Conservation (phyloP, 176 grass and related monocot genomes). For the Urochloa ruziziensis region DNA sequence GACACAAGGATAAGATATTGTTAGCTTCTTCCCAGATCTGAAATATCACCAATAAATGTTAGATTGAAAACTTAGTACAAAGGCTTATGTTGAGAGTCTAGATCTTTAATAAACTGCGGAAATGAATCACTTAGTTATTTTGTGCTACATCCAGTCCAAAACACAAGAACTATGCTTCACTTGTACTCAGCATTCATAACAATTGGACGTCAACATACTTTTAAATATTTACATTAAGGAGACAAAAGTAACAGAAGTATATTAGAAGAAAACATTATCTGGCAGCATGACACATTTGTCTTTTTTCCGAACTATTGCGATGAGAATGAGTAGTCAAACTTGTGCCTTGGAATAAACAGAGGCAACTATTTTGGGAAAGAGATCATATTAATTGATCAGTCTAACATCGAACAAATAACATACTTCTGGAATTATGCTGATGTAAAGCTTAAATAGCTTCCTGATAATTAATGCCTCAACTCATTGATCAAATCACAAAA, state of each 20-base stretch:
- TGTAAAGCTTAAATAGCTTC: not conserved
- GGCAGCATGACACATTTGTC: not conserved
- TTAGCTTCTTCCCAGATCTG: conserved; percentile 84
- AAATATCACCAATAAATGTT: conserved; percentile 42
- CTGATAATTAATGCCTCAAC: not conserved
- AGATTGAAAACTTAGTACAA: conserved; percentile 13
- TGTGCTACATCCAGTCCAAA: conserved; percentile 6
- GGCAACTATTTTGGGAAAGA: not conserved
- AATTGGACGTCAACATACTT: conserved; percentile 6
- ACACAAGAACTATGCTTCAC: not conserved
- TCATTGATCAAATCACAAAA: not conserved
- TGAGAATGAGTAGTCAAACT: not conserved
- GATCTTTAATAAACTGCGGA: not conserved
- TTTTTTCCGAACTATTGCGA: conserved; percentile 2
- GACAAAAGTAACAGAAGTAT: conserved; percentile 13
- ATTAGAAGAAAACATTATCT: not conserved
- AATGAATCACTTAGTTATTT: conserved; percentile 3
- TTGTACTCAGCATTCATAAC: not conserved
- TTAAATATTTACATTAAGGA: not conserved
- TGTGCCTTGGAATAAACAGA: conserved; percentile 3
- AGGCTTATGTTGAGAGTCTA: conserved; percentile 17
- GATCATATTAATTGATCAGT: not conserved
- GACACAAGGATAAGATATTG: conserved; percentile 92
- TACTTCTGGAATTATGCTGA: not conserved
- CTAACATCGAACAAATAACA: not conserved